Conservation (phyloP, 495 filamentous ascomycete species). For the Hamigera avellanea region DNA sequence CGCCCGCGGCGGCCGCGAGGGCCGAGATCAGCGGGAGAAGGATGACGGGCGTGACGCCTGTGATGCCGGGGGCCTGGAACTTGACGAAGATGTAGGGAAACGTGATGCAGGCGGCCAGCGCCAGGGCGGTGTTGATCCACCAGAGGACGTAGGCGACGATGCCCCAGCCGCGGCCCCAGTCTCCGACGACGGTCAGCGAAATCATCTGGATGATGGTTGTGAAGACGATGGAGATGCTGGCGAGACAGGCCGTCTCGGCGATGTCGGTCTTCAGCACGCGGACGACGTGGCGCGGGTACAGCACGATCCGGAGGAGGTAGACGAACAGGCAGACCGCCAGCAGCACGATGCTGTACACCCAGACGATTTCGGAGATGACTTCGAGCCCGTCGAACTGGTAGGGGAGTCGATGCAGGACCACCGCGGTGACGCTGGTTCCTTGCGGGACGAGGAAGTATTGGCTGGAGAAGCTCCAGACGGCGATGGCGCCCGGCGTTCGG, state of each 20-base stretch:
- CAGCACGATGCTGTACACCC: slow-evolving; percentile 20
- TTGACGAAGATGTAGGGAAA: slow-evolving; percentile 19
- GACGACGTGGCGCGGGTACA: slow-evolving; percentile 16
- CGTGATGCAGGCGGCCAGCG: slow-evolving; percentile 9
- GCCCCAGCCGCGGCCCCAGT: slow-evolving; percentile 10
- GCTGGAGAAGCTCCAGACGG: slow-evolving; percentile 19
- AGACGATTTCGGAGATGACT: slow-evolving; percentile 19
- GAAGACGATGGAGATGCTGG: slow-evolving; percentile 19
- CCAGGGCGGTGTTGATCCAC: slow-evolving; percentile 17
- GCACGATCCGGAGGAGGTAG: slow-evolving; percentile 15
- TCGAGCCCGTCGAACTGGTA: slow-evolving; percentile 20
- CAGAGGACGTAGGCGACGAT: slow-evolving; percentile 19
- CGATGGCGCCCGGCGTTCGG: slow-evolving; percentile 5
- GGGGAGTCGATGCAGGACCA: slow-evolving; percentile 17
- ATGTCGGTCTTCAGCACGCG: slow-evolving; percentile 11
- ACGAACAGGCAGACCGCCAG: slow-evolving; percentile 9
- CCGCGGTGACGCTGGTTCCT: slow-evolving; percentile 17
- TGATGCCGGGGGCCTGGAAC: slow-evolving; percentile 14
- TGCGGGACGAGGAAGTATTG: slow-evolving; percentile 23
- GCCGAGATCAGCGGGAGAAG: slow-evolving; percentile 19
- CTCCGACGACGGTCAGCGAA: not conserved
- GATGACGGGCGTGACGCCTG: slow-evolving; percentile 8
- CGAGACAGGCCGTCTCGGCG: slow-evolving; percentile 20
- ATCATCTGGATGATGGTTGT: slow-evolving; percentile 18
- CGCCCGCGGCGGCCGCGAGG: slow-evolving; percentile 19